Conservation (phyloP, 169 alveolate genomes). For the Eimeria acervulina region DNA sequence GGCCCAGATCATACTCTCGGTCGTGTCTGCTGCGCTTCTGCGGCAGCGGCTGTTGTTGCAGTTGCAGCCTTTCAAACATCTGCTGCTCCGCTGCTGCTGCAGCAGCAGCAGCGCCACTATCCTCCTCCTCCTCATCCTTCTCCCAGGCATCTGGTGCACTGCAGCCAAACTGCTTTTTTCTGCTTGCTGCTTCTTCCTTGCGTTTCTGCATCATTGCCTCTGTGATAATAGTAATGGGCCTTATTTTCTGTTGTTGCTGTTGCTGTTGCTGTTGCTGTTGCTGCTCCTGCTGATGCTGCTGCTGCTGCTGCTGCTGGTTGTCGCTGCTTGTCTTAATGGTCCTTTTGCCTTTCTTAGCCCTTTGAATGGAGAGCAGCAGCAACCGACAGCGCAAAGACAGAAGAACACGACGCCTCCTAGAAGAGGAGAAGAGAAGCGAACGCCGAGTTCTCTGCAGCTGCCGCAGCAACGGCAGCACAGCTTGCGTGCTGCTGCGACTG, state of each 20-base stretch:
- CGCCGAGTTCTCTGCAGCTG: slow-evolving; percentile 2
- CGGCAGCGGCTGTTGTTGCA: slow-evolving; percentile 80
- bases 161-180: slow-evolving; percentile 57
- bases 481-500: not conserved
- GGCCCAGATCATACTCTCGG: slow-evolving; percentile 87
- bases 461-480: slow-evolving; percentile 40
- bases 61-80: slow-evolving; percentile 74
- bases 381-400: slow-evolving; percentile 27
- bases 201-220: slow-evolving; percentile 66
- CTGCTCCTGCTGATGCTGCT: not conserved
- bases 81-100: slow-evolving; percentile 20
- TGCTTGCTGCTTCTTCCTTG: slow-evolving; percentile 57
- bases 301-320: slow-evolving; percentile 46
- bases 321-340: not conserved
- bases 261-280: slow-evolving; percentile 2
- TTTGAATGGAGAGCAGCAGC: not conserved
- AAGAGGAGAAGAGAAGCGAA: not conserved
- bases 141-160: slow-evolving; percentile 44
- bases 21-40: slow-evolving; percentile 85
- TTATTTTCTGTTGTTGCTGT: not conserved
- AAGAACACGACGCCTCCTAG: not conserved
- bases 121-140: slow-evolving; percentile 46
- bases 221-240: slow-evolving; percentile 33
- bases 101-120: not conserved
- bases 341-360: not conserved